Conservation (phyloP, 192 early-diverging fungal genomes). For the Coemansia sp. region DNA sequence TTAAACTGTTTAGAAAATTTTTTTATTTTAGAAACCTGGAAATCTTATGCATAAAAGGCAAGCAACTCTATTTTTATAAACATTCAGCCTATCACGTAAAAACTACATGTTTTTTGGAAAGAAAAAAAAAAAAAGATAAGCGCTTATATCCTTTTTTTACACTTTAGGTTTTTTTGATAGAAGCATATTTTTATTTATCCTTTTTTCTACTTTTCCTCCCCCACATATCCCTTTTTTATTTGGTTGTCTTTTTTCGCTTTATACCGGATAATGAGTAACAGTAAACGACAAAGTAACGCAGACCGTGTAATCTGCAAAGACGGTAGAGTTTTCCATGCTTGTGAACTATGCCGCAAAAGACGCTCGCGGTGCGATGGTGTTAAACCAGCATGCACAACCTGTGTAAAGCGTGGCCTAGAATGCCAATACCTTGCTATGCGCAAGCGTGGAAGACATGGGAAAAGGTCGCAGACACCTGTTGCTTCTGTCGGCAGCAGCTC, state of each 20-base stretch:
- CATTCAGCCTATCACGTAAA: too few relatives aligned
- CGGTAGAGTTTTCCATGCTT: constrained; percentile 53
- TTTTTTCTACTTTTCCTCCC: too few relatives aligned
- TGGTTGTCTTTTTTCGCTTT: background rate
- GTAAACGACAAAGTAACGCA: constrained; percentile 1
- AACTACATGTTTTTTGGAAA: too few relatives aligned
- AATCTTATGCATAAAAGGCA: too few relatives aligned
- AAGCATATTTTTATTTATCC: too few relatives aligned
- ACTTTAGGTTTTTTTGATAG: too few relatives aligned
- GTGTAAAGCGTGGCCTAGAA: constrained; percentile 32
- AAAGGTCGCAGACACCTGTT: constrained; percentile 2
- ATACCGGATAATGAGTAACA: background rate
- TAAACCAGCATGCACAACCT: constrained; percentile 44
- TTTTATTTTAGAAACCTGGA: too few relatives aligned
- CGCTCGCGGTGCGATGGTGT: constrained; percentile 45
- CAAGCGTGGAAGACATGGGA: constrained; percentile 52
- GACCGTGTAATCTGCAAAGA: constrained; percentile 49
- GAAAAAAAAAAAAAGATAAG: too few relatives aligned
- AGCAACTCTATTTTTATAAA: too few relatives aligned
- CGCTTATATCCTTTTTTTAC: too few relatives aligned
- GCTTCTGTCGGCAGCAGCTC: background rate
- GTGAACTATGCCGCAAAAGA: constrained; percentile 48
- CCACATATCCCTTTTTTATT: too few relatives aligned
- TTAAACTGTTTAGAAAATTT: background rate
- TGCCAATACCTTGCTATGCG: constrained; percentile 55